Conservation (phyloP, 306 rosid genomes). For the Trifolium dubium region DNA sequence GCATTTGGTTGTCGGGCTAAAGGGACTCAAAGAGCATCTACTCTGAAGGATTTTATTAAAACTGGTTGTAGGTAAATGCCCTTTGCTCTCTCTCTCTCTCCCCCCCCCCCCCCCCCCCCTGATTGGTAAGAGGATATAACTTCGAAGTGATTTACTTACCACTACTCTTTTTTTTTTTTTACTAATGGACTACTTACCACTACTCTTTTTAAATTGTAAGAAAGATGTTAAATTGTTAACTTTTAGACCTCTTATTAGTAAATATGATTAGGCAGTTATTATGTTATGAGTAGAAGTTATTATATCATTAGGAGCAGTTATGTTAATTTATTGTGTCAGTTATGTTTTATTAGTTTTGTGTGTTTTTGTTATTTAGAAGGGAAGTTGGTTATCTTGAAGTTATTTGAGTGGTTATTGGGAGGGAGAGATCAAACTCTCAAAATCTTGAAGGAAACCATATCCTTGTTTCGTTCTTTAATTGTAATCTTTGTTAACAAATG, state of each 20-base stretch:
- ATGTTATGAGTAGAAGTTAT: background rate
- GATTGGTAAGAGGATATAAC: background rate
- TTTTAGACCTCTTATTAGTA: background rate
- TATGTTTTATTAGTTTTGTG: no score
- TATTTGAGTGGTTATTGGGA: no score
- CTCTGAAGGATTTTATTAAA: constrained; percentile 83
- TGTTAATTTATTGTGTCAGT: no score
- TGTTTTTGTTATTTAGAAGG: no score
- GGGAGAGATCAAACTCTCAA: no score
- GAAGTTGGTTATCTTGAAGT: no score
- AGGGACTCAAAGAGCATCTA: constrained; percentile 82
- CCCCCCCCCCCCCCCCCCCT: background rate
- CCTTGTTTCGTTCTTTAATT: no score
- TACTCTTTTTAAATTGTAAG: background rate
- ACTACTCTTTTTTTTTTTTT: constrained; percentile 3
- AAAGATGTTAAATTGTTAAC: background rate
- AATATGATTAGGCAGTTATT: background rate
- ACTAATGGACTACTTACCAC: background rate
- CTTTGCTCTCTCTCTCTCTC: background rate
- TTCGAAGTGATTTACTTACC: background rate
- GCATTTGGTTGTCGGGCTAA: constrained; percentile 93
- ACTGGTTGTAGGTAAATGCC: constrained; percentile 69
- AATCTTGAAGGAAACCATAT: no score
- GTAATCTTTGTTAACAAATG: no score
- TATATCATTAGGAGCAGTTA: no score